Evolutionary conservation across 345 rosid species (phyloP).

Genomic region (Rhodomyrtus tomentosa): DNA sequence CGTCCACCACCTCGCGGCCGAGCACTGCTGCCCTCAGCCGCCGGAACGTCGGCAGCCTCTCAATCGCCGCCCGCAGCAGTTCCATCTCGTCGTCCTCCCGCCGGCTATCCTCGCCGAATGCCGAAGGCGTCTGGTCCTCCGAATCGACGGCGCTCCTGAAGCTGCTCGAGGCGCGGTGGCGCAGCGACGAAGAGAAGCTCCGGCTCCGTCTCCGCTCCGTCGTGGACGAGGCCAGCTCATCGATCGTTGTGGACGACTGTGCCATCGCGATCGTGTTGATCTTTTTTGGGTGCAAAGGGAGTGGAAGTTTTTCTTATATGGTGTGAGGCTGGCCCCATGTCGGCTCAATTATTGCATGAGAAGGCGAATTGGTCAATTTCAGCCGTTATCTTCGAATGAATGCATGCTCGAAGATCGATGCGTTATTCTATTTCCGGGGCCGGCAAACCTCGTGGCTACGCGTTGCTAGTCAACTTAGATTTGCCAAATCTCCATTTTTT

Average conservation of each 20-base stretch:
- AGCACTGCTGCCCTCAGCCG: conserved; percentile 15
- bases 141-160: background rate
- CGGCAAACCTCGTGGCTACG: background rate
- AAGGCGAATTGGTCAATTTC: background rate
- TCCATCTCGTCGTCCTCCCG: conserved; percentile 12
- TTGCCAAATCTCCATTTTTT: background rate
- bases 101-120: background rate
- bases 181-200: background rate
- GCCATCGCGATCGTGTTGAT: background rate
- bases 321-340: no score
- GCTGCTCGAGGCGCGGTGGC: background rate
- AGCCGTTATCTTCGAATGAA: background rate
- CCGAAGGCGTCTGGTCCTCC: background rate
- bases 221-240: background rate
- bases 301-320: background rate
- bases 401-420: background rate
- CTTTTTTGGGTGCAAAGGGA: background rate
- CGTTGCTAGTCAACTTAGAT: background rate
- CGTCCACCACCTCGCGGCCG: conserved; percentile 15
- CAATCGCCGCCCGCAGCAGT: conserved; percentile 33
- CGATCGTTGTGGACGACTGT: background rate
- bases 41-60: conserved; percentile 24
- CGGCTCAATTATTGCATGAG: background rate
- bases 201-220: background rate
- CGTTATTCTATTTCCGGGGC: background rate